phyloP scores from a whole-genome alignment of 192 early-diverging fungal genomes.

The Coemansia sp. region DNA sequence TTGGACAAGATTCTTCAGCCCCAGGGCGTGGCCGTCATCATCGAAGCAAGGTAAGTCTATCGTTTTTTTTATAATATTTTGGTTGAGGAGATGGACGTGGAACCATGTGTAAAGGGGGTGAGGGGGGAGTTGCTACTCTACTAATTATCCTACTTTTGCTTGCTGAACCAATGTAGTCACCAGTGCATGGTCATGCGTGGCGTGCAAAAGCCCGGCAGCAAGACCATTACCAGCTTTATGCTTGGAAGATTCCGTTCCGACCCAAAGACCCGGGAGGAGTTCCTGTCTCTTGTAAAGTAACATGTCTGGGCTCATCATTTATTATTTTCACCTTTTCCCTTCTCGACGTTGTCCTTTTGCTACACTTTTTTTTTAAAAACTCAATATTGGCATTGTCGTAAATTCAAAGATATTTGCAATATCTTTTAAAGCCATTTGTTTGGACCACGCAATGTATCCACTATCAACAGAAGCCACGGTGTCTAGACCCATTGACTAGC shows the following conservation, averaged over 20 bases:
- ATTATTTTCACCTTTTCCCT: background rate
- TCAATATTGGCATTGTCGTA: background rate
- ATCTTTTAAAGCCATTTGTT: no score
- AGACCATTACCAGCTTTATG: constrained; percentile 94
- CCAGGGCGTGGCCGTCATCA: constrained; percentile 94
- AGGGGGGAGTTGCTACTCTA: no score
- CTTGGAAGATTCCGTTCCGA: constrained; percentile 89
- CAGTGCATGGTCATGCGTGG: constrained; percentile 98
- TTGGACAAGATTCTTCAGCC: constrained; percentile 91
- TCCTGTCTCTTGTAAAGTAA: constrained; percentile 73
- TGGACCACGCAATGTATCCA: no score
- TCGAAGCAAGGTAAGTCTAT: constrained; percentile 80
- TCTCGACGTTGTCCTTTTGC: no score
- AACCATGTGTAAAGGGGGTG: no score
- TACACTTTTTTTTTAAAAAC: background rate
- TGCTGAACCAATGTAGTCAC: constrained; percentile 56
- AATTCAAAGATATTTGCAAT: background rate
- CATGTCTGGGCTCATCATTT: background rate
- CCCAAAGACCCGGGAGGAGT: constrained; percentile 94
- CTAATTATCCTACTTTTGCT: background rate
- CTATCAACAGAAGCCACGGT: no score
- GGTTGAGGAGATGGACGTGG: no score
- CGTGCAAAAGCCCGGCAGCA: constrained; percentile 94
- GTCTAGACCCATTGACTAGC: no score
- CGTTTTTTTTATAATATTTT: no score